phyloP scores from a whole-genome alignment of 352 stramenopile species.

The Halophytophthora batemanensis region DNA sequence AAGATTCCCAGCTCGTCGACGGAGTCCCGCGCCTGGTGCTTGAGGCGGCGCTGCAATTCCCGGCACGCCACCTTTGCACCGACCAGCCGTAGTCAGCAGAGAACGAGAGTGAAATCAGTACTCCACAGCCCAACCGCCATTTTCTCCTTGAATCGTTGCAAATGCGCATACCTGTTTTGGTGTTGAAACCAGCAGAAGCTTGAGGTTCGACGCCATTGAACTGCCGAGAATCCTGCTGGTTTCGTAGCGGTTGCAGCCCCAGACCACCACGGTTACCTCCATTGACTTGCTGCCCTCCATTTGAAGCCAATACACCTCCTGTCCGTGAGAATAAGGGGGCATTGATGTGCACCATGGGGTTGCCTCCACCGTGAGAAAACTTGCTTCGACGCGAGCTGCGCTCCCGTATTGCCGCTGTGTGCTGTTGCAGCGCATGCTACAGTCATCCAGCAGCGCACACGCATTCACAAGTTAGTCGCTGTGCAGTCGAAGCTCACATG shows the following conservation, averaged over 20 bases:
- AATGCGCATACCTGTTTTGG: slow-evolving; percentile 20
- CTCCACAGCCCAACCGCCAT: neutral
- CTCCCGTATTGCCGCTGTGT: slow-evolving; percentile 67
- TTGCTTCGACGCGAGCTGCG: slow-evolving; percentile 75
- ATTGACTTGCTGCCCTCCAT: slow-evolving; percentile 14
- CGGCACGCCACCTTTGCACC: slow-evolving; percentile 9
- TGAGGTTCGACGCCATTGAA: slow-evolving; percentile 17
- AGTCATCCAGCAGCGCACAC: slow-evolving; percentile 1
- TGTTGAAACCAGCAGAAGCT: slow-evolving; percentile 10
- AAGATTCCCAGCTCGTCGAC: slow-evolving; percentile 58
- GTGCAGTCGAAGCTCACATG: too few relatives aligned
- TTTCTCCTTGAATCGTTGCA: too few relatives aligned
- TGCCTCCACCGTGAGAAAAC: slow-evolving; percentile 72
- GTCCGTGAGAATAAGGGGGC: slow-evolving; percentile 71
- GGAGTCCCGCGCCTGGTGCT: slow-evolving; percentile 36
- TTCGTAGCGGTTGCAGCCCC: slow-evolving; percentile 18
- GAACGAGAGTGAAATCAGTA: neutral
- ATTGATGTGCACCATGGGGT: slow-evolving; percentile 78
- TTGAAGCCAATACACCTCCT: slow-evolving; percentile 9
- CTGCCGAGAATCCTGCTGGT: slow-evolving; percentile 11
- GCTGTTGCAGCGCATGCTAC: slow-evolving; percentile 64
- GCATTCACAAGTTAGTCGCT: slow-evolving; percentile 6
- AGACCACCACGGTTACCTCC: slow-evolving; percentile 18
- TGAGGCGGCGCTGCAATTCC: slow-evolving; percentile 11
- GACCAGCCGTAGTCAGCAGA: slow-evolving; percentile 2